phyloP scores from a whole-genome alignment of 768 basidiomycete genomes.

The Russula earlei region DNA sequence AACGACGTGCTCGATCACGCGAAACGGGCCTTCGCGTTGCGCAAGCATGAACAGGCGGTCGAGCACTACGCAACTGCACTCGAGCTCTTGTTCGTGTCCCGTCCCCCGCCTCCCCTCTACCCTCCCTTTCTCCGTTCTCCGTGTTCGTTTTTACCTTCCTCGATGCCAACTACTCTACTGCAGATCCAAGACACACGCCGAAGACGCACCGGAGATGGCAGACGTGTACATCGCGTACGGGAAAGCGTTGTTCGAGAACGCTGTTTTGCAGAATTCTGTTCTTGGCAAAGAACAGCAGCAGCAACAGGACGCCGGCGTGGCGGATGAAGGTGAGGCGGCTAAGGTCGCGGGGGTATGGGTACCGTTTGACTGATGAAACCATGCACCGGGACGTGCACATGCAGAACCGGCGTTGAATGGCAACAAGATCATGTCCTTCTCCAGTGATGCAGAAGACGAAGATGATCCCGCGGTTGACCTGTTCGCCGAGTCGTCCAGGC shows the following conservation, averaged over 20 bases:
- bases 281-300: slow-evolving; percentile 76
- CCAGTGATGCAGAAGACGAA: slow-evolving; percentile 69
- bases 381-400: not conserved
- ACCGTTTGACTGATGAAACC: not conserved
- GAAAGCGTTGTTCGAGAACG: slow-evolving; percentile 87
- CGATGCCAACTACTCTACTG: not conserved
- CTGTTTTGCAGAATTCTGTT: slow-evolving; percentile 78
- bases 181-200: slow-evolving; percentile 67
- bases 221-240: slow-evolving; percentile 89
- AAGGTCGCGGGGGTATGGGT: no score
- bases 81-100: slow-evolving; percentile 60
- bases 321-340: slow-evolving; percentile 26
- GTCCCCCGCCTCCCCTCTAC: not conserved
- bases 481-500: slow-evolving; percentile 47
- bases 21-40: slow-evolving; percentile 81
- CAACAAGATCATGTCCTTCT: slow-evolving; percentile 60
- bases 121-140: no score
- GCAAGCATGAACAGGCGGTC: slow-evolving; percentile 77
- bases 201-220: slow-evolving; percentile 75
- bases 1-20: slow-evolving; percentile 65
- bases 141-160: not conserved
- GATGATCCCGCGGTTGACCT: slow-evolving; percentile 53
- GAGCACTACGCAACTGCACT: slow-evolving; percentile 79
- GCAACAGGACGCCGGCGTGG: slow-evolving; percentile 39
- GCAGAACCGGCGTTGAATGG: slow-evolving; percentile 33